Evolutionary conservation across 2,329 filamentous ascomycete species (phyloP), one percentile per base, ranked within the genome.

Genomic region (Fusarium palustre): DNA sequence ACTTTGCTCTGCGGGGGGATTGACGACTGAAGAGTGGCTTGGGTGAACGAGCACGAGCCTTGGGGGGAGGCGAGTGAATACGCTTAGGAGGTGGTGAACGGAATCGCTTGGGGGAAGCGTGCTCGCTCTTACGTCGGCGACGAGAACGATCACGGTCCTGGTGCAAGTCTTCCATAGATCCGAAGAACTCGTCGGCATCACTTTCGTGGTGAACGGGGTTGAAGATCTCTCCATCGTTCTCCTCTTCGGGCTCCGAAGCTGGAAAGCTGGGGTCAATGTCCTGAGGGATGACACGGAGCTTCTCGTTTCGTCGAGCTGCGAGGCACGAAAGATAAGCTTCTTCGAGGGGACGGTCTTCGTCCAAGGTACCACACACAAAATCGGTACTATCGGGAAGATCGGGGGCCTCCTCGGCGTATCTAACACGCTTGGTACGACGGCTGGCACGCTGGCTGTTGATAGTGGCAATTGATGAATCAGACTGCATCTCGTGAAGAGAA

Each of bases 261-360:
- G 96, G 96, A 78, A 99, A 99, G 76, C 94, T 97, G 1, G 96
- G 96, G 76, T 99, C 96, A 64, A 97, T 97, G 73, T 98, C 96
- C 77, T 98, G 96, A n/a, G 96, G 95, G 31, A 95, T 93, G 31
- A 88, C 78, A 67, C 91, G 90, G 64, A 94, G 91, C 81, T 94
- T 97, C 71, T 91, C 90, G 47, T 90, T 90, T 73, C 94, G 91
- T 70, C 92, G 90, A 57, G 92, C 90, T 75, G 94, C 92, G 60
- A 97, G 86, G 74, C 92, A 93, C 3, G 92, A 92, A 58, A 97
- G 87, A 78, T 97, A 99, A 1, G 93, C 95, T 71, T 94, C 93
- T 78, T 99, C 96, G n/a, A 98, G 82, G 4, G 94, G 93, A 45
- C 93, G 90, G 76, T 99, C 96, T 79, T 99, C 96, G 71, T 99